A percentile compares a stretch with the other conserved stretches of the same genome.
Evolutionary conservation across 768 basidiomycete species (phyloP).

Genomic region (Pisolithus microcarpus): DNA sequence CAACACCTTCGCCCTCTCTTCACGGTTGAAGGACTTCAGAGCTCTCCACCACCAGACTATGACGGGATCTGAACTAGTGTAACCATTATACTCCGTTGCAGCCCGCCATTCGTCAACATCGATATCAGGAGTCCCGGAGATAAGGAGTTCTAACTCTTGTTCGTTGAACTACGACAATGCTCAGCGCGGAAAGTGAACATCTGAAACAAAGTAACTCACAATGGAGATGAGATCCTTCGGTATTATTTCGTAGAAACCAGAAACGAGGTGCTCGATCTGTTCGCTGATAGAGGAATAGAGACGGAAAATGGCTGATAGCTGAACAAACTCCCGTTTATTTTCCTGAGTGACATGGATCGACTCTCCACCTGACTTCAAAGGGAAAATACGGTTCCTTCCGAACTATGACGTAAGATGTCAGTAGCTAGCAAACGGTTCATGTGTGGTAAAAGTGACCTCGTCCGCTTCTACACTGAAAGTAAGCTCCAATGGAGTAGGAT

Average conservation of each 20-base stretch:
- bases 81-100: constrained; percentile 87
- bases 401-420: constrained; percentile 44
- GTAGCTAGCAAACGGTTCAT: not conserved
- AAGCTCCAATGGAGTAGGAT: constrained; percentile 77
- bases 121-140: constrained; percentile 97
- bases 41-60: constrained; percentile 99
- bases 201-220: constrained; percentile 38
- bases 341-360: constrained; percentile 86
- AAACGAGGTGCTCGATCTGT: constrained; percentile 84
- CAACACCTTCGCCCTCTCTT: constrained; percentile 92
- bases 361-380: constrained; percentile 82
- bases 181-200: constrained; percentile 8
- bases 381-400: constrained; percentile 81
- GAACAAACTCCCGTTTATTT: constrained; percentile 95
- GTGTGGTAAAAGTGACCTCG: constrained; percentile 42
- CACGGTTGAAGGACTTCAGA: constrained; percentile 92
- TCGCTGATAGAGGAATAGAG: constrained; percentile 92
- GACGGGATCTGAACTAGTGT: constrained; percentile 84
- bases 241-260: constrained; percentile 96
- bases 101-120: constrained; percentile 97
- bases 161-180: constrained; percentile 69
- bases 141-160: constrained; percentile 87
- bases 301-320: constrained; percentile 89
- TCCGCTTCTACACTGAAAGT: constrained; percentile 96
- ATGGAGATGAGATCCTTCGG: constrained; percentile 94